A percentile compares a stretch with the other conserved stretches of the same genome.
Evolutionary conservation across 176 grass and related monocot genomes (phyloP).

Genomic region (Saccharum officinarum): DNA sequence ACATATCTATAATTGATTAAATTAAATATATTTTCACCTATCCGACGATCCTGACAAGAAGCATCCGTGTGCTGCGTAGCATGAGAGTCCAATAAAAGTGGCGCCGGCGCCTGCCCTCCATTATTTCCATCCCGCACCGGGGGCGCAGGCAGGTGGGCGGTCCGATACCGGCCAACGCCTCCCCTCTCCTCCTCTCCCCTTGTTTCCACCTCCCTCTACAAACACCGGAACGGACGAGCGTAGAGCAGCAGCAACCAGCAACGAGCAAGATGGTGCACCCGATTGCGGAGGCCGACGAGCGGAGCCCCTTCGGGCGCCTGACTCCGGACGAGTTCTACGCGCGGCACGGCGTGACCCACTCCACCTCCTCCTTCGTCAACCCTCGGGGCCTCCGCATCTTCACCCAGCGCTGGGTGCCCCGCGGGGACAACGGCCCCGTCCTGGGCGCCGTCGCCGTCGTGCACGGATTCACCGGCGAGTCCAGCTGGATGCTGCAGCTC

Average conservation of each 20-base stretch:
- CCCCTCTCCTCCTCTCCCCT: neutral
- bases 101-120: neutral
- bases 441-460: constrained; percentile 60
- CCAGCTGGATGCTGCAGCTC: constrained; percentile 71
- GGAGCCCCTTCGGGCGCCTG: constrained; percentile 54
- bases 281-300: constrained; percentile 79
- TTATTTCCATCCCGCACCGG: neutral
- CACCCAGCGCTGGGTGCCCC: constrained; percentile 76
- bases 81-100: neutral
- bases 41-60: too few relatives aligned
- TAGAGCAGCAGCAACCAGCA: neutral
- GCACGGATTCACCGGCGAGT: constrained; percentile 84
- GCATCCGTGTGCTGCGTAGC: too few relatives aligned
- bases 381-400: constrained; percentile 64
- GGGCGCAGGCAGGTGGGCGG: neutral
- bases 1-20: too few relatives aligned
- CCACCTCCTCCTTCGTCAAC: constrained; percentile 77
- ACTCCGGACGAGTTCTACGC: constrained; percentile 73
- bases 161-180: neutral
- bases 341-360: constrained; percentile 64
- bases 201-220: neutral
- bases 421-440: constrained; percentile 1
- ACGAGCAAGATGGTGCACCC: constrained; percentile 46
- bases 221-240: too few relatives aligned
- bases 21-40: too few relatives aligned